These are phyloP conservation scores for Aegilops tauschii DNA, from an alignment of 176 grass and related monocot genomes.

Conservation along the genomic window DNA sequence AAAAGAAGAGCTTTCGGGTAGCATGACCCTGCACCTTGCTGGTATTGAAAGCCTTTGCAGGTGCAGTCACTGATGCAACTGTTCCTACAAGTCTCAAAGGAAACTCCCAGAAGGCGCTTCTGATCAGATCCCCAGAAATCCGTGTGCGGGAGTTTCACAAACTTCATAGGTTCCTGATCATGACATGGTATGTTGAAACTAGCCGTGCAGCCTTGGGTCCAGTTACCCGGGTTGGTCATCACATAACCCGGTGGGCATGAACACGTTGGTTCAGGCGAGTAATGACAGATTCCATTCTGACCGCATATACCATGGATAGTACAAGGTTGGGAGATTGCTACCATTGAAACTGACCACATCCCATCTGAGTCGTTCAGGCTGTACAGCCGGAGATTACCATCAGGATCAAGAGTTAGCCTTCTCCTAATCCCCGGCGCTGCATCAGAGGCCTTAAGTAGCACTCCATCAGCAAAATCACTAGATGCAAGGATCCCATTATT, in stretches of 20 bases:
- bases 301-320: not conserved
- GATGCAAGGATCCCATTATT: not conserved
- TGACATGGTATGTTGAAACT: constrained; percentile 14
- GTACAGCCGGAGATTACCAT: not conserved
- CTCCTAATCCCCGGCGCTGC: not conserved
- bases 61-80: constrained; percentile 32
- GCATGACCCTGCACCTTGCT: constrained; percentile 29
- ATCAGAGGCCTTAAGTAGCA: not conserved
- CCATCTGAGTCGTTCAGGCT: not conserved
- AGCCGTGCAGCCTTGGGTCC: constrained; percentile 42
- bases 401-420: not conserved
- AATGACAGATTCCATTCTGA: not conserved
- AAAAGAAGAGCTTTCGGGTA: constrained; percentile 40
- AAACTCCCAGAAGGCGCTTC: not conserved
- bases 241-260: not conserved
- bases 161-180: not conserved
- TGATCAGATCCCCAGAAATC: constrained; percentile 37
- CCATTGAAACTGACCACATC: not conserved
- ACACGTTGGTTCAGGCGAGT: not conserved
- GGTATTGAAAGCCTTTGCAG: constrained; percentile 43
- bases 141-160: constrained; percentile 6
- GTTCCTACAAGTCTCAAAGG: not conserved
- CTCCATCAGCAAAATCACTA: not conserved
- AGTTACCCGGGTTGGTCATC: constrained; percentile 21
- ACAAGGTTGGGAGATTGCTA: not conserved